phyloP scores from a whole-genome alignment of 129 eudicot species.

The Escallonia rubra region DNA sequence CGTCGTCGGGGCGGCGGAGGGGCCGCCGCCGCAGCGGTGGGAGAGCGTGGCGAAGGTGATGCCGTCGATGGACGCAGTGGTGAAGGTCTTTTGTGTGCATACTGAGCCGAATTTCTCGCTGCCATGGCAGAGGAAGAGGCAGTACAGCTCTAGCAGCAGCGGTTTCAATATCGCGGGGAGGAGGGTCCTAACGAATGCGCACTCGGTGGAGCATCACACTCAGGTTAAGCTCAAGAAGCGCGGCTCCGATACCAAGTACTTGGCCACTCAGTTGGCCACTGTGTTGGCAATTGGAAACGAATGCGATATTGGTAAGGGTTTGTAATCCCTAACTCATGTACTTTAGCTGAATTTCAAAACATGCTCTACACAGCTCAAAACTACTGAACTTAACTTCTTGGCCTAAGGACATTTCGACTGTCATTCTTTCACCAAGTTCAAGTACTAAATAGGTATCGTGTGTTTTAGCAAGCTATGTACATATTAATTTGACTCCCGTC shows the following conservation, averaged over 20 bases:
- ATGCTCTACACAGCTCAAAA: no score
- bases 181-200: slow-evolving; percentile 57
- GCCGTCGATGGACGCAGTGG: slow-evolving; percentile 60
- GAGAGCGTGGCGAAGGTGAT: slow-evolving; percentile 35
- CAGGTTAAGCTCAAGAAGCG: slow-evolving; percentile 54
- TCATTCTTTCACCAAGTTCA: no score
- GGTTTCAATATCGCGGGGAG: slow-evolving; percentile 46
- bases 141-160: slow-evolving; percentile 55
- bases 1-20: slow-evolving; percentile 16
- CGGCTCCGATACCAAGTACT: slow-evolving; percentile 45
- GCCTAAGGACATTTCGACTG: no score
- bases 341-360: no score
- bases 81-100: slow-evolving; percentile 51
- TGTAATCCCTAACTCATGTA: not conserved
- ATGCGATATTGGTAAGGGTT: slow-evolving; percentile 42
- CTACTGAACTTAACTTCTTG: no score
- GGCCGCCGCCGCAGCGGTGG: slow-evolving; percentile 37
- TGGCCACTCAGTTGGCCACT: no score
- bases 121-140: slow-evolving; percentile 57
- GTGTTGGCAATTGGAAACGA: slow-evolving; percentile 54
- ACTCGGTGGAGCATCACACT: slow-evolving; percentile 55
- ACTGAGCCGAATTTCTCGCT: slow-evolving; percentile 54
- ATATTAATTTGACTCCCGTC: no score
- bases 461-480: no score
- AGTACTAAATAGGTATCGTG: no score